Conservation (phyloP, 2,329 filamentous ascomycete species). For the Pseudogymnoascus sp. region DNA sequence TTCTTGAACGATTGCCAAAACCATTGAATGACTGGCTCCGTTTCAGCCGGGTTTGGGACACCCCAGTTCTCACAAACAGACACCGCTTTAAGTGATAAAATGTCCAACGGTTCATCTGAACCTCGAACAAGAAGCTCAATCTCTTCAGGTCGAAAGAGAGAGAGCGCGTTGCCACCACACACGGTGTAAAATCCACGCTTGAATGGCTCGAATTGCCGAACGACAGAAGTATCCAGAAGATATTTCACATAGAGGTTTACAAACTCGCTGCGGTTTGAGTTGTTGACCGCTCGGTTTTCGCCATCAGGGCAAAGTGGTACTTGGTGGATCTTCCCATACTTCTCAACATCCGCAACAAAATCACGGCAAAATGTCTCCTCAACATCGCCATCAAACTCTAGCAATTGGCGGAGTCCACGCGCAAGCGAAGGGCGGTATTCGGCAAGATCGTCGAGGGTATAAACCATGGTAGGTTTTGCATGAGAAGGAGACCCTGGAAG, state of each 20-base stretch:
- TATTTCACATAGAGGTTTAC: conserved; percentile 79
- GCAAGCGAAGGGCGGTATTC: conserved; percentile 75
- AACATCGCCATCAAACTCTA: conserved; percentile 81
- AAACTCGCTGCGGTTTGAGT: conserved; percentile 74
- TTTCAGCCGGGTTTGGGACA: conserved; percentile 44
- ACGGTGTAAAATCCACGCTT: conserved; percentile 91
- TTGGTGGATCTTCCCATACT: conserved; percentile 61
- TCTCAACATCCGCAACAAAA: conserved; percentile 71
- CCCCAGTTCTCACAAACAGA: conserved; percentile 80
- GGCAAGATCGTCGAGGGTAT: conserved; percentile 73
- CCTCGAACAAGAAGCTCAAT: conserved; percentile 83
- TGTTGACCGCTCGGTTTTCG: conserved; percentile 71
- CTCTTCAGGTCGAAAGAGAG: conserved; percentile 81
- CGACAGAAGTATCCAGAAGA: conserved; percentile 68
- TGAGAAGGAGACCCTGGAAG: conserved; percentile 48
- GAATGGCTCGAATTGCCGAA: conserved; percentile 85
- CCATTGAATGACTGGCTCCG: conserved; percentile 67
- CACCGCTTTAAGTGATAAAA: conserved; percentile 66
- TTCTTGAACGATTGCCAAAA: conserved; percentile 79
- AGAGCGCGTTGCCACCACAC: conserved; percentile 80
- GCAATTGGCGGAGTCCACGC: conserved; percentile 63
- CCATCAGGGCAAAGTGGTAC: conserved; percentile 70
- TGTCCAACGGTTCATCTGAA: conserved; percentile 76
- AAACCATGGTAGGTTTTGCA: conserved; percentile 57
- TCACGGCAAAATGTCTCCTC: conserved; percentile 73